These are phyloP conservation scores for Allomyces arbusculus DNA, from an alignment of 192 early-diverging fungal genomes.

Conservation along the genomic window DNA sequence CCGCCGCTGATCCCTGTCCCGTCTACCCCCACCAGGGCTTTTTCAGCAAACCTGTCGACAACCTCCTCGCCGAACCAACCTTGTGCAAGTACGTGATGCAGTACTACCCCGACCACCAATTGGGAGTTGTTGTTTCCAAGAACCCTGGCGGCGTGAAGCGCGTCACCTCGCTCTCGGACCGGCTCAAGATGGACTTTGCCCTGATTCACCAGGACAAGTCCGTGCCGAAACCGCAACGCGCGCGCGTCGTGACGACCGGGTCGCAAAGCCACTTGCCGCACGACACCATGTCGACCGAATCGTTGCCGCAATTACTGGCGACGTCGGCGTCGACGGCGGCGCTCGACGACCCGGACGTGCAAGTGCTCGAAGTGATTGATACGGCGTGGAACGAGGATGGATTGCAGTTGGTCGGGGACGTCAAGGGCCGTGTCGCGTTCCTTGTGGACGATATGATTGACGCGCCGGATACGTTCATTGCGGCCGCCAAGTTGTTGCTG, in stretches of 20 bases:
- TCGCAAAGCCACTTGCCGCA: too few species aligned
- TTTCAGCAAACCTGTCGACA: slow-evolving; percentile 85
- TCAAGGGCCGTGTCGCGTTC: slow-evolving; percentile 26
- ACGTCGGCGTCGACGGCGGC: too few species aligned
- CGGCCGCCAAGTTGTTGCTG: slow-evolving; percentile 69
- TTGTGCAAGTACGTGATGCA: slow-evolving; percentile 72
- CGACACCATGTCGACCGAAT: too few species aligned
- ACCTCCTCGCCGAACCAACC: slow-evolving; percentile 77
- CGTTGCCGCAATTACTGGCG: too few species aligned
- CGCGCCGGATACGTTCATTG: slow-evolving; percentile 70
- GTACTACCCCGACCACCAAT: slow-evolving; percentile 33
- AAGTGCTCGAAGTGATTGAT: slow-evolving; percentile 7
- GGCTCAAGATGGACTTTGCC: slow-evolving; percentile 81
- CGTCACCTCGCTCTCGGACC: slow-evolving; percentile 84
- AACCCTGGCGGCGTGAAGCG: slow-evolving; percentile 93
- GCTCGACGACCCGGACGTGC: too few species aligned
- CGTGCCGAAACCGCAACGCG: too few species aligned
- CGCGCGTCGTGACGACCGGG: too few species aligned
- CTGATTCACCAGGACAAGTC: slow-evolving; percentile 54
- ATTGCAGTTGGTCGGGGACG: slow-evolving; percentile 20
- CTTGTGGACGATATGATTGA: slow-evolving; percentile 87
- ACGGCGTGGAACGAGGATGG: slow-evolving; percentile 17
- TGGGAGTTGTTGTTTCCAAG: slow-evolving; percentile 72
- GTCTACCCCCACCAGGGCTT: slow-evolving; percentile 34
- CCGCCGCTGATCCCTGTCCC: too few species aligned